Conservation (phyloP, 495 filamentous ascomycete genomes). For the Xylaria acuta region DNA sequence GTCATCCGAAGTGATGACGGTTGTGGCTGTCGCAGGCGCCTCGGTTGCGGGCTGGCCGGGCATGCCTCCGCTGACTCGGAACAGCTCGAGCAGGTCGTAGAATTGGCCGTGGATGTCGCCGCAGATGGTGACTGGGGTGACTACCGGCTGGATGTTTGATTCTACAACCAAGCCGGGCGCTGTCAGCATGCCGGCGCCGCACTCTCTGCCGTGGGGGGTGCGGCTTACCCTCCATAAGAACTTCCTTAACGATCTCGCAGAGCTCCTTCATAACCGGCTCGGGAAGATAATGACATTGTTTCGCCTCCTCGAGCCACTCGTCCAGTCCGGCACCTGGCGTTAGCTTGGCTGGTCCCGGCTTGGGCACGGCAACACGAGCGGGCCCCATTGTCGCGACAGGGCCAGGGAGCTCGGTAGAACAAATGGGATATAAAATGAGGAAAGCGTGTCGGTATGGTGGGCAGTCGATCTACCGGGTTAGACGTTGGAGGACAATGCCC, state of each 20-base stretch:
- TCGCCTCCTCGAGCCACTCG: conserved; percentile 94
- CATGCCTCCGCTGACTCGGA: conserved; percentile 95
- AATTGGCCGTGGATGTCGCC: conserved; percentile 99
- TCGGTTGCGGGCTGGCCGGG: conserved; percentile 76
- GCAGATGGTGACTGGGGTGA: conserved; percentile 96
- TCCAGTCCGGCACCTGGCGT: conserved; percentile 83
- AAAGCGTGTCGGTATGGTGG: neutral
- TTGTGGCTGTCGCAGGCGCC: conserved; percentile 65
- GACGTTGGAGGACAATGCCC: conserved; percentile 21
- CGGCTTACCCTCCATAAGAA: conserved; percentile 85
- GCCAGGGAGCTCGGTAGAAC: neutral
- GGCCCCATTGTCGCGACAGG: conserved; percentile 53
- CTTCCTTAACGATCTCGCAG: conserved; percentile 98
- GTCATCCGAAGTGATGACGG: conserved; percentile 80
- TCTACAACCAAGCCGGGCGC: conserved; percentile 59
- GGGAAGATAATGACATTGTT: conserved; percentile 94
- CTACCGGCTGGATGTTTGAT: conserved; percentile 96
- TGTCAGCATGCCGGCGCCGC: conserved; percentile 3
- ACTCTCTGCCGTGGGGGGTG: neutral
- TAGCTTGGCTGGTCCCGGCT: conserved; percentile 88
- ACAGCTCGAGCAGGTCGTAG: conserved; percentile 96
- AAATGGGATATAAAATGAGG: neutral
- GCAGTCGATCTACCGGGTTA: neutral
- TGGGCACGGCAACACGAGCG: conserved; percentile 62
- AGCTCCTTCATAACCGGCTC: conserved; percentile 97